Evolutionary conservation across 768 basidiomycete genomes (phyloP), one percentile per base, ranked within the genome.

Genomic region (Termitomyces sp.): DNA sequence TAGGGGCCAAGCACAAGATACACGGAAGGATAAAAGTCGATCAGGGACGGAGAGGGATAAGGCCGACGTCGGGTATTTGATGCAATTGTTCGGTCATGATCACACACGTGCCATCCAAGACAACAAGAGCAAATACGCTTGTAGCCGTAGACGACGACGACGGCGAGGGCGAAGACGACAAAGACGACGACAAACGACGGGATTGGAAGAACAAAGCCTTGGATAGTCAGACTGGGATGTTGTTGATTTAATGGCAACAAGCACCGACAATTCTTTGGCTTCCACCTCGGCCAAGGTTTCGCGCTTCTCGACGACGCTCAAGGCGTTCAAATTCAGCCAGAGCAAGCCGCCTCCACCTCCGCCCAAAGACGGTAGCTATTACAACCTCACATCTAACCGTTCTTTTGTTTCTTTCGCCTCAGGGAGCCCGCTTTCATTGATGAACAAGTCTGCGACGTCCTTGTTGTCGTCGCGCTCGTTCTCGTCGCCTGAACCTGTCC

Each of bases 331-430:
- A 49, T 65, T 71, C 46, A 71, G 62, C 26, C n/a, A 56, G 1
- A 68, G 66, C 47, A 50, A 35, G 41, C 28, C 31, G 52, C 82
- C 84, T 0, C 84, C 84, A 0, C 82, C 80, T 7, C 80, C 74
- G 1, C 87, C 87, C 41, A 88, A 89, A 69, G 87, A 89, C 61
- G 64, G 73, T 7, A 53, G n/a, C 41, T 53, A 21, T n/a, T 74
- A 74, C 62, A 80, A 81, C 70, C 69, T 78, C 48, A 71, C 71
- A 46, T 71, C 71, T 3, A 71, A 71, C 62, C 73, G 75, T 44
- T 81, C 81, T 1, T 68, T 81, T 33, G 10, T 33, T 33, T 33
- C 31, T 33, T 9, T 33, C 31, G 31, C 31, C 9, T 6, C 30
- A 31, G 30, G 7, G 30, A 4, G 30, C 30, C 31, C 31, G 9